Conservation (phyloP, 1,284 basidiomycete species). For the Sutorius eximius region DNA sequence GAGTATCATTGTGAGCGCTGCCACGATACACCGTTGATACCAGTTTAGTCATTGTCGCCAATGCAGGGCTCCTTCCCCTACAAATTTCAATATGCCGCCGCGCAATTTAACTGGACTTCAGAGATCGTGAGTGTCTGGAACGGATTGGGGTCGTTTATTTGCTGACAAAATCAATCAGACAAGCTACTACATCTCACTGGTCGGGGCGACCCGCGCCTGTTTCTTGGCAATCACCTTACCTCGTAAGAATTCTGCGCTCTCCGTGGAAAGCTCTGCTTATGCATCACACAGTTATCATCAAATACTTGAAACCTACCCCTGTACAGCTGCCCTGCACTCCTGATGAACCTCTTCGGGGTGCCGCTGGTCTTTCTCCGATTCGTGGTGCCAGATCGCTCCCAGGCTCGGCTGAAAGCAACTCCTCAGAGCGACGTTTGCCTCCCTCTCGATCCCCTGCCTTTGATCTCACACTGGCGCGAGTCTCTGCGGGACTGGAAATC, state of each 20-base stretch:
- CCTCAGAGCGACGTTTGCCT: conserved; percentile 1
- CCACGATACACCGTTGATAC: neutral
- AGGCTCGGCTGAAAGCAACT: conserved; percentile 13
- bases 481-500: conserved; percentile 59
- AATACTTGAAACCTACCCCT: conserved; percentile 45
- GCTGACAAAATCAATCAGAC: conserved; percentile 45
- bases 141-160: neutral
- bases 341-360: conserved; percentile 36
- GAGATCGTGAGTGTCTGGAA: conserved; percentile 52
- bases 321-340: conserved; percentile 37
- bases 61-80: conserved; percentile 62
- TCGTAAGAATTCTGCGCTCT: conserved; percentile 40
- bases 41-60: neutral
- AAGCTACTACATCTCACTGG: conserved; percentile 72
- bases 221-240: conserved; percentile 68
- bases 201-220: conserved; percentile 59
- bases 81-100: conserved; percentile 71
- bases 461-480: conserved; percentile 62
- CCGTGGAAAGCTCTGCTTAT: conserved; percentile 2
- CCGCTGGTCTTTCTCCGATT: conserved; percentile 5
- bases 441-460: conserved; percentile 47
- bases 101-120: conserved; percentile 71
- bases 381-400: conserved; percentile 11
- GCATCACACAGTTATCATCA: conserved; percentile 49
- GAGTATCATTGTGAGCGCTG: conserved; percentile 54